These are phyloP conservation scores for Colletotrichum simmondsii DNA, from an alignment of 2,329 filamentous ascomycete genomes.

Conservation along the genomic window DNA sequence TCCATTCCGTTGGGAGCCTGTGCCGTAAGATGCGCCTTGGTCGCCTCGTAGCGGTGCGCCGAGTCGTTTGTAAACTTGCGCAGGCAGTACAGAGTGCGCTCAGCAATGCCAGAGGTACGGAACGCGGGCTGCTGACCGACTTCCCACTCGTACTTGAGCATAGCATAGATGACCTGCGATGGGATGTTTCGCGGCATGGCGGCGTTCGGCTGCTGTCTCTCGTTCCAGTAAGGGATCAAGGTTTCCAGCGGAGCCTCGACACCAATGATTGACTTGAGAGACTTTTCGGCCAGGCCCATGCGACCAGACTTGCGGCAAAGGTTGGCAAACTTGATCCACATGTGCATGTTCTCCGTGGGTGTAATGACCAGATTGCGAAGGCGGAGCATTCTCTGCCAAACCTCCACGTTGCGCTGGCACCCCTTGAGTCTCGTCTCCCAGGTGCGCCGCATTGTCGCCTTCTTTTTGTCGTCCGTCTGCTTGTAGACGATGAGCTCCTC, in stretches of 20 bases:
- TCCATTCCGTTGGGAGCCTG: conserved; percentile 59
- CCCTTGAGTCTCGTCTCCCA: conserved; percentile 97
- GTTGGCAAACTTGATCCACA: conserved; percentile 99
- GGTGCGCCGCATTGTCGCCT: conserved; percentile 89
- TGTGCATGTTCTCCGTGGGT: conserved; percentile 93
- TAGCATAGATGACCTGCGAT: conserved; percentile 93
- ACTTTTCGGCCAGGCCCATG: conserved; percentile 95
- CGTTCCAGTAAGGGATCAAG: conserved; percentile 70
- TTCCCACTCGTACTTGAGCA: conserved; percentile 97
- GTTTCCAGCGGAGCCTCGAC: conserved; percentile 71
- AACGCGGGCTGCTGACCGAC: conserved; percentile 71
- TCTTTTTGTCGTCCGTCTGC: conserved; percentile 89
- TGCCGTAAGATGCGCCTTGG: conserved; percentile 59
- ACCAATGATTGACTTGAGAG: conserved; percentile 88
- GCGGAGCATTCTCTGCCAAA: conserved; percentile 98
- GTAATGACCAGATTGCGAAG: conserved; percentile 91
- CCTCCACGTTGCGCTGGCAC: conserved; percentile 96
- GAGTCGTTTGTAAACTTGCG: conserved; percentile 71
- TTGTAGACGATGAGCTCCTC: conserved; percentile 99
- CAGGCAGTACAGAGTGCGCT: conserved; percentile 68
- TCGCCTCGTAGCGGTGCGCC: conserved; percentile 64
- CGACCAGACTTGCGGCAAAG: conserved; percentile 96
- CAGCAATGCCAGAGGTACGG: conserved; percentile 55
- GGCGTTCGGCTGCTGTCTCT: conserved; percentile 46
- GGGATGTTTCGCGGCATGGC: conserved; percentile 58